Percentiles rank a stretch among this genome's conserved stretches.
Evolutionary conservation across 2,329 filamentous ascomycete genomes (phyloP).

Genomic region (Penicillium capsulatum): DNA sequence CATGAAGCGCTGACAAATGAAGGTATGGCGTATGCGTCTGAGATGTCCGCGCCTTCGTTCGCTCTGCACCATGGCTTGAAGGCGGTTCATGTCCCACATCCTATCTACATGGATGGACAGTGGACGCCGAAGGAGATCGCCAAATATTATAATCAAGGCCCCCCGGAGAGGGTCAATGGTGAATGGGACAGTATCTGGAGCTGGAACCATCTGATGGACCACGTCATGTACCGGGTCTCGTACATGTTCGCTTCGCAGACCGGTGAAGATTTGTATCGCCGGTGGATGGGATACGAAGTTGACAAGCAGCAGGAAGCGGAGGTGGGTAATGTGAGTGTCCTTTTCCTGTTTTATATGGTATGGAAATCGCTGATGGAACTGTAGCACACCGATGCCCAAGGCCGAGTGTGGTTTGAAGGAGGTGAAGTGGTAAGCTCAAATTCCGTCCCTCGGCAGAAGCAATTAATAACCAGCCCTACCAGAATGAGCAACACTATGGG

Average conservation of each 20-base stretch:
- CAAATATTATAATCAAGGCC: slow-evolving; percentile 27
- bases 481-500: too few species aligned
- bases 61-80: slow-evolving; percentile 7
- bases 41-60: slow-evolving; percentile 2
- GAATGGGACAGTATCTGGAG: slow-evolving; percentile 30
- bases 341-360: too few species aligned
- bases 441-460: too few species aligned
- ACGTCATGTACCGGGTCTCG: slow-evolving; percentile 5
- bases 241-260: slow-evolving; percentile 6
- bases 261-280: slow-evolving; percentile 5
- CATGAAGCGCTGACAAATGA: slow-evolving; percentile 1
- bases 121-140: slow-evolving; percentile 47
- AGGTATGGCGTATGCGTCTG: not conserved
- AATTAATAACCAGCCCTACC: too few species aligned
- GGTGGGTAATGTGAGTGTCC: too few species aligned
- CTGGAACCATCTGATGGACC: slow-evolving; percentile 13
- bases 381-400: too few species aligned
- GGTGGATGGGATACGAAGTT: slow-evolving; percentile 4
- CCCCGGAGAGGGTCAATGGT: slow-evolving; percentile 25
- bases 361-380: too few species aligned
- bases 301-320: not conserved
- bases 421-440: too few species aligned
- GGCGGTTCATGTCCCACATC: slow-evolving; percentile 29
- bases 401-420: too few species aligned
- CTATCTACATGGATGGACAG: slow-evolving; percentile 72